Evolutionary conservation across 768 basidiomycete genomes (phyloP).

Genomic region (Trametes gibbosa): DNA sequence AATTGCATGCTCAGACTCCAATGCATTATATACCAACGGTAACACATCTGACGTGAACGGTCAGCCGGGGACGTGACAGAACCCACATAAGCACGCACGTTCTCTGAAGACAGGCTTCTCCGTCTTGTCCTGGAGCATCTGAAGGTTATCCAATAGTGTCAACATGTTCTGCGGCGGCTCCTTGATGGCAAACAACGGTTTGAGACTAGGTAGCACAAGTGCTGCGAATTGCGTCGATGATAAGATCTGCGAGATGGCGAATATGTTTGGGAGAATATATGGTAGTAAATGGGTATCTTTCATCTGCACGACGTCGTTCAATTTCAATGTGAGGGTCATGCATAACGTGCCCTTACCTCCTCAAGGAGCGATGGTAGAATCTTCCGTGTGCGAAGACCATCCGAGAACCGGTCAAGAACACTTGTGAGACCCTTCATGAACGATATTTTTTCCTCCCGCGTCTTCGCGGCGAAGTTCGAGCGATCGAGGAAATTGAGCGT

Average conservation of each 20-base stretch:
- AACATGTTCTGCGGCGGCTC: conserved; percentile 98
- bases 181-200: conserved; percentile 84
- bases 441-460: conserved; percentile 92
- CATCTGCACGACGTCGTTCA: conserved; percentile 49
- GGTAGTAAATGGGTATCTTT: conserved; percentile 92
- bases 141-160: conserved; percentile 85
- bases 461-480: conserved; percentile 91
- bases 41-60: conserved; percentile 69
- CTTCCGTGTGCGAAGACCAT: conserved; percentile 82
- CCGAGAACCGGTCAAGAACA: conserved; percentile 83
- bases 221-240: conserved; percentile 78
- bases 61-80: not conserved
- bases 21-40: conserved; percentile 90
- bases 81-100: conserved; percentile 49
- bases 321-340: not conserved
- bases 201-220: conserved; percentile 81
- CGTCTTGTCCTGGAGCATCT: conserved; percentile 86
- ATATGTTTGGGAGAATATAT: conserved; percentile 94
- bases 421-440: conserved; percentile 88
- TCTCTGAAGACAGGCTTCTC: conserved; percentile 84
- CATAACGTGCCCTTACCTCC: conserved; percentile 59
- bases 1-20: conserved; percentile 91
- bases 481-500: conserved; percentile 96
- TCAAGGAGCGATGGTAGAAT: conserved; percentile 90
- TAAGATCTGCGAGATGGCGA: conserved; percentile 78